Evolutionary conservation across 257 asterid species (phyloP), one percentile per base, ranked within the genome.

Genomic region (Avicennia marina): DNA sequence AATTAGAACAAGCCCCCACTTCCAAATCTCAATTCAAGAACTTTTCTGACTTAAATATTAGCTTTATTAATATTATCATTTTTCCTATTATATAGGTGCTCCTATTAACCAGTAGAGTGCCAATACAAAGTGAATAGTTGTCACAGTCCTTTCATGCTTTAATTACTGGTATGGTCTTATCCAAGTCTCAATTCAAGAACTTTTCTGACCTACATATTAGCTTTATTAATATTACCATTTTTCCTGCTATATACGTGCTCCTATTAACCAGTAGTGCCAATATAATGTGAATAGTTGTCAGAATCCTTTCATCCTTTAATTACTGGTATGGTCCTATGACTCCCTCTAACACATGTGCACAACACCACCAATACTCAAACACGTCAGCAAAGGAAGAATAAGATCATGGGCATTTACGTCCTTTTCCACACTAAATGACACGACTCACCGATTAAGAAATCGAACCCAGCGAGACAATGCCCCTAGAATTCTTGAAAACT

Each of bases 381-480:
- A 0, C 15, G 4, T 17, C n/a, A n/a, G 6, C 13, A 60, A 42
- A 15, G 16, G 1, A 58, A 12, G 20, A n/a, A 16, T 17, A 3
- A 3, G 53, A 18, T 18, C 59, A 61, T 48, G 62, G 62, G 26
- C 25, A 27, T 26, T 39, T 7, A 4, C 2, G 60, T 42, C 70
- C 11, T 61, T 54, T 29, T 32, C 2, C 26, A 2, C 33, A 12
- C 17, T 1, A 56, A 22, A 22, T 47, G 58, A 43, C 64, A 60
- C 9, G 33, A 63, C 62, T 11, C 71, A 29, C 53, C 19, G 34
- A 60, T 60, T 56, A 54, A 63, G 60, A 56, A 40, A 27, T 55
- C 65, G 49, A 36, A 56, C 55, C 70, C 51, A 58, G 50, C 13
- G 51, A 7, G 53, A 67, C 57, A 53, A 49, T 20, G 15, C 58